Percentiles rank a stretch among this genome's conserved stretches.
Conservation (phyloP, 495 filamentous ascomycete species). For the Amniculicola lignicola region DNA sequence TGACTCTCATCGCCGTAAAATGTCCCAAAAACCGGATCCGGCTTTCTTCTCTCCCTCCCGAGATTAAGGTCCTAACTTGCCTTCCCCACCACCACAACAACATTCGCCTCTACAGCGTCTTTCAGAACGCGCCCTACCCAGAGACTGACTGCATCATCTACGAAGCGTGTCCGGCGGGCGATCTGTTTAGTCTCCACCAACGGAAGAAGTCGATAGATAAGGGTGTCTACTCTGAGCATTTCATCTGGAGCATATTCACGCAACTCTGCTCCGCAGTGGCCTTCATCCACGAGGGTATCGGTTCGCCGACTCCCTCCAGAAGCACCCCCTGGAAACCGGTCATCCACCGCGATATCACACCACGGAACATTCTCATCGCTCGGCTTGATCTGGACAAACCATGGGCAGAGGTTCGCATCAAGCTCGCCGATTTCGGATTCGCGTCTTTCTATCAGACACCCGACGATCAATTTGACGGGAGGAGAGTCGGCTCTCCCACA, state of each 20-base stretch:
- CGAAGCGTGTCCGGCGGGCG: neutral
- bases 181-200: neutral
- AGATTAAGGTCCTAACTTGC: neutral
- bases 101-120: neutral
- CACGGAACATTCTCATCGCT: conserved; percentile 15
- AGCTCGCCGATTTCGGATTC: conserved; percentile 22
- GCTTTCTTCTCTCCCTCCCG: neutral
- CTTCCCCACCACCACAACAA: neutral
- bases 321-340: conserved; percentile 2
- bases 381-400: neutral
- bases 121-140: neutral
- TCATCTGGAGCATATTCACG: conserved; percentile 9
- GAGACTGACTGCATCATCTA: neutral
- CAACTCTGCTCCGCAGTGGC: conserved; percentile 16
- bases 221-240: neutral
- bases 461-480: neutral
- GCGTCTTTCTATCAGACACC: conserved; percentile 8
- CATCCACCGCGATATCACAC: conserved; percentile 20
- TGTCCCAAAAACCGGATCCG: neutral
- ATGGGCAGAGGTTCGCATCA: conserved; percentile 5
- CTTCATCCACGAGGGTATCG: conserved; percentile 20
- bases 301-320: neutral
- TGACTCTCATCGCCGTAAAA: neutral
- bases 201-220: neutral
- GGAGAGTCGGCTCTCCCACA: neutral